Evolutionary conservation across 345 rosid species (phyloP).

Genomic region (Boechera stricta): DNA sequence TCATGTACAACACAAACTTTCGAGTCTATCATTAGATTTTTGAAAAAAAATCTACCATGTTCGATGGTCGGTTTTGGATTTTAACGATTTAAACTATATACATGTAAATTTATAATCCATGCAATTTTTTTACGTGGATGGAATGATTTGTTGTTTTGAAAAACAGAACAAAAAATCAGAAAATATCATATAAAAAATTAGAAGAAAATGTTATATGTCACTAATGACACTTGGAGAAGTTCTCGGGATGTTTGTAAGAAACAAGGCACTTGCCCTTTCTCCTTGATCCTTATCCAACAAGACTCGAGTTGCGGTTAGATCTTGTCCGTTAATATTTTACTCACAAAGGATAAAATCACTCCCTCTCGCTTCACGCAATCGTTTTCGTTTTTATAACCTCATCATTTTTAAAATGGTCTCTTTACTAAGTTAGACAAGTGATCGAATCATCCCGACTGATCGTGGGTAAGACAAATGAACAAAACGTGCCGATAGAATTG

Average conservation of each 20-base stretch:
- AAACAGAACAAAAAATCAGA: slow-evolving; percentile 1
- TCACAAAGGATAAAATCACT: slow-evolving; percentile 1
- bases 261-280: slow-evolving; percentile 20
- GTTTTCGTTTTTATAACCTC: slow-evolving; percentile 31
- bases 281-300: slow-evolving; percentile 44
- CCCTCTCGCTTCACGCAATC: slow-evolving; percentile 29
- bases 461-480: slow-evolving; percentile 32
- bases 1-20: slow-evolving; percentile 42
- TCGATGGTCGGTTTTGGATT: slow-evolving; percentile 33
- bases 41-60: slow-evolving; percentile 24
- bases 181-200: background rate
- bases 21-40: slow-evolving; percentile 32
- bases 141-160: background rate
- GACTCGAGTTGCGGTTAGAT: slow-evolving; percentile 42
- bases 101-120: background rate
- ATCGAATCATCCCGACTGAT: slow-evolving; percentile 11
- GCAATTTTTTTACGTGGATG: background rate
- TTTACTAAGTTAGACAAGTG: background rate
- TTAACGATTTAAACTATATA: background rate
- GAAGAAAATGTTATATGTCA: slow-evolving; percentile 20
- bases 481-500: slow-evolving; percentile 35
- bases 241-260: slow-evolving; percentile 26
- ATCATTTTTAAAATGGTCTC: background rate
- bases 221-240: slow-evolving; percentile 43
- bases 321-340: slow-evolving; percentile 25